Percentiles rank a stretch among this genome's conserved stretches.
Evolutionary conservation across 371 early-diverging fungal genomes (phyloP).

Genomic region (Massospora cicadina): DNA sequence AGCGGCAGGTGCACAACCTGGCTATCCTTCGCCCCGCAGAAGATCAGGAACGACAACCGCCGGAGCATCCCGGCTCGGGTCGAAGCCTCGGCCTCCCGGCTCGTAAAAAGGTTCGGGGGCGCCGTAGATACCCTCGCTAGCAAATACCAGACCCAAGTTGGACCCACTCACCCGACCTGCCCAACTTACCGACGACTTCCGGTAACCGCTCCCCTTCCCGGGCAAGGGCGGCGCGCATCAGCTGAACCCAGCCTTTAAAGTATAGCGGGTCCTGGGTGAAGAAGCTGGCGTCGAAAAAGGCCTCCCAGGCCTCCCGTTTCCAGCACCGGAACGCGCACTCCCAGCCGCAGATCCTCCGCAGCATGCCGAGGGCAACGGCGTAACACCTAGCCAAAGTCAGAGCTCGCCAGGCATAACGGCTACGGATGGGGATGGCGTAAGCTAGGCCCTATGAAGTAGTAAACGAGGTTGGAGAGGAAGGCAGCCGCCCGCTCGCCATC

Average conservation of each 20-base stretch:
- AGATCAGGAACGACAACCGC: slow-evolving; percentile 59
- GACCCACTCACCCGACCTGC: neutral
- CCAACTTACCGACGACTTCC: slow-evolving; percentile 33
- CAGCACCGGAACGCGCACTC: slow-evolving; percentile 44
- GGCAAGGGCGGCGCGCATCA: slow-evolving; percentile 42
- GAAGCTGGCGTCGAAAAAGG: slow-evolving; percentile 51
- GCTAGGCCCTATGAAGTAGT: slow-evolving; percentile 57
- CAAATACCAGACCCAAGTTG: neutral
- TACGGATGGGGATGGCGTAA: slow-evolving; percentile 33
- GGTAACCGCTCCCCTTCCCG: slow-evolving; percentile 53
- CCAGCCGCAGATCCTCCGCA: slow-evolving; percentile 19
- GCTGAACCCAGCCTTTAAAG: slow-evolving; percentile 39
- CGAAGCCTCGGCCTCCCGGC: slow-evolving; percentile 57
- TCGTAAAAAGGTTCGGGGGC: slow-evolving; percentile 59
- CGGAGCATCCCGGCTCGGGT: slow-evolving; percentile 49
- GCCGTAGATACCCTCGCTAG: slow-evolving; percentile 32
- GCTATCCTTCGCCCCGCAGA: slow-evolving; percentile 55
- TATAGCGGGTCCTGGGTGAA: slow-evolving; percentile 34
- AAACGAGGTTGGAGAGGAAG: slow-evolving; percentile 46
- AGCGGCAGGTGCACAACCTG: slow-evolving; percentile 57
- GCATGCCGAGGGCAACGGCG: neutral
- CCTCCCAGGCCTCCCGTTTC: slow-evolving; percentile 68
- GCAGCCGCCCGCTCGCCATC: neutral
- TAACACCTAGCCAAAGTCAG: neutral
- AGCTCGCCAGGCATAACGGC: neutral